Base-by-base conservation (phyloP, 1,284 basidiomycete species). In the Takashimella tepidaria region DNA sequence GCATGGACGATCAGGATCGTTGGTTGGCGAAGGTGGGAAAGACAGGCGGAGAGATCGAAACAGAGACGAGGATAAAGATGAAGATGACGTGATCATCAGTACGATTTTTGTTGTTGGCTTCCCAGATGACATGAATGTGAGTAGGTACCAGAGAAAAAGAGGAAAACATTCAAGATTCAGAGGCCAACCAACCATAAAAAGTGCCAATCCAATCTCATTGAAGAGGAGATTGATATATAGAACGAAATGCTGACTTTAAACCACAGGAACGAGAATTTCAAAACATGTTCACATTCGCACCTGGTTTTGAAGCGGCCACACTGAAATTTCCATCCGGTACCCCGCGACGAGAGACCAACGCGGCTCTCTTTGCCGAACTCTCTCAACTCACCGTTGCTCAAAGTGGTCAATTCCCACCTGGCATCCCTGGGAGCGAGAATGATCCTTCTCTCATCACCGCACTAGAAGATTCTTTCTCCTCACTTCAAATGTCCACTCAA, bases 31-130 rank as follows among this genome's bases (percentile, higher is more conserved):
- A 45, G 51, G 55, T 2, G n/a, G n/a, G n/a, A 53, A 55, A 21
- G 58, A 60, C 46, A 45, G 58, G 13, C 53, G 58, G 19, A 49
- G 58, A 47, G 55, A 57, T 19, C 55, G 55, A 24, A 55, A 57
- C 40, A 53, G 58, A 10, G 62, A 64, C 25, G 67, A 69, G 1
- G 64, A 63, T 22, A 62, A 64, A 19, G 52, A 53, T 5, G 60
- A 65, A 13, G 72, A 71, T 3, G 83, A 86, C 55, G 92, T 97
- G 70, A 92, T 97, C 65, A 97, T 98, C 56, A 93, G 89, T 20
- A 98, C 95, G 2, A 95, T 98, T 59, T 98, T 98, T 66, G 93
- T 98, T 1, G 95, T 98, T 25, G 95, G 95, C 0, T 98, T 98
- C 74, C 95, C 95, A 2, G 96, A 98, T 60, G 95, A 98, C 70